Percentiles rank a stretch among this genome's conserved stretches.
Evolutionary conservation across 257 asterid species (phyloP).

Genomic region (Fraxinus americana): DNA sequence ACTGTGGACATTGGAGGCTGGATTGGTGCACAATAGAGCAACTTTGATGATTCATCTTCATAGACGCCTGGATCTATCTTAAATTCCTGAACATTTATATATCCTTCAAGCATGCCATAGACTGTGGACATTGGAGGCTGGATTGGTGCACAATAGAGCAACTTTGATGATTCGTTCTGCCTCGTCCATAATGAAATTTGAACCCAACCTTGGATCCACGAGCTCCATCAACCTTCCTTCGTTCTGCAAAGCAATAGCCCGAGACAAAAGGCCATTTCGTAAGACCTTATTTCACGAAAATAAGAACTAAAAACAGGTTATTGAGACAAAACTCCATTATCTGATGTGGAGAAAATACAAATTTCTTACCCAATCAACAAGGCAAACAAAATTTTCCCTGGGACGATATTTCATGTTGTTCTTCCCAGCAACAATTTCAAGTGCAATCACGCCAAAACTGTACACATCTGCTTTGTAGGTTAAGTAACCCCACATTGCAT

Average conservation of each 20-base stretch:
- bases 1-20: conserved; percentile 65
- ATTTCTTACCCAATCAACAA: conserved; percentile 67
- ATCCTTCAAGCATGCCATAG: conserved; percentile 57
- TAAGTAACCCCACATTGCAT: conserved; percentile 52
- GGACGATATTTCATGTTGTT: conserved; percentile 56
- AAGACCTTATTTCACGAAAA: not conserved
- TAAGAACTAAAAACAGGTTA: not conserved
- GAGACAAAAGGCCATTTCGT: not conserved
- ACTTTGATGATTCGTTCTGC: conserved; percentile 52
- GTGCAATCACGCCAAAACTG: conserved; percentile 65
- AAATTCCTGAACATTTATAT: conserved; percentile 36
- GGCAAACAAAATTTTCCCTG: conserved; percentile 51
- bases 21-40: conserved; percentile 62
- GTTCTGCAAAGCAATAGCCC: conserved; percentile 61
- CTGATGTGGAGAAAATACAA: not conserved
- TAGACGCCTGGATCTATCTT: conserved; percentile 40
- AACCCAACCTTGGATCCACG: conserved; percentile 46
- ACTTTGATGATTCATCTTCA: conserved; percentile 46
- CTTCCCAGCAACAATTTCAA: conserved; percentile 62
- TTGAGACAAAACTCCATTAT: not conserved
- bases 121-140: conserved; percentile 65
- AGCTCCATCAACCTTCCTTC: conserved; percentile 42
- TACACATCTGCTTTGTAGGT: conserved; percentile 71
- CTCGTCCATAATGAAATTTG: conserved; percentile 34
- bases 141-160: conserved; percentile 63